Percentiles rank a stretch among this genome's conserved stretches.
These are phyloP conservation scores for Coemansia sp. DNA, from an alignment of 192 early-diverging fungal genomes.

Conservation along the genomic window DNA sequence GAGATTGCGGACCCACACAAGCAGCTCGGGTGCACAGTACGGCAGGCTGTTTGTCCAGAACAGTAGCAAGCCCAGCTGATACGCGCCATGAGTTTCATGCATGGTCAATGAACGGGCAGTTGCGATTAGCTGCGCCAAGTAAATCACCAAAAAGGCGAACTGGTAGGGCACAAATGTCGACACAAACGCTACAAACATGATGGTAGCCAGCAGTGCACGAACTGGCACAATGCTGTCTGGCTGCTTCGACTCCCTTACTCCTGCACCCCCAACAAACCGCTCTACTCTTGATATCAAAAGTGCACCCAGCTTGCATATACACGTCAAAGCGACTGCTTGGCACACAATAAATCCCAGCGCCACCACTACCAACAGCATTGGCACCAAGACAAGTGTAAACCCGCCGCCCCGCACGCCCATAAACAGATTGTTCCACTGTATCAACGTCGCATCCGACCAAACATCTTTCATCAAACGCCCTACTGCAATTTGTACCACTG, in stretches of 20 bases:
- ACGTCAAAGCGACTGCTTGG: conserved; percentile 25
- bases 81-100: conserved; percentile 20
- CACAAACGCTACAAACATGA: conserved; percentile 57
- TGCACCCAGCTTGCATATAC: conserved; percentile 1
- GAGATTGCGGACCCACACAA: conserved; percentile 79
- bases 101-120: conserved; percentile 48
- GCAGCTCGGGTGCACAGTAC: conserved; percentile 69
- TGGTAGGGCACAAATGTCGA: conserved; percentile 69
- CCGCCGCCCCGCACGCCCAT: conserved; percentile 46
- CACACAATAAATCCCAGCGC: conserved; percentile 39
- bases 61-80: conserved; percentile 65
- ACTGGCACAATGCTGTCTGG: neutral
- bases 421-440: conserved; percentile 43
- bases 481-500: conserved; percentile 28
- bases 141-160: conserved; percentile 68
- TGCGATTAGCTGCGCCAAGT: conserved; percentile 57
- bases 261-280: neutral
- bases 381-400: conserved; percentile 21
- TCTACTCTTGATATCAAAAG: neutral
- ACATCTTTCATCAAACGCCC: conserved; percentile 8
- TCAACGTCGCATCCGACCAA: conserved; percentile 25
- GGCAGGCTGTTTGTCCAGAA: conserved; percentile 70
- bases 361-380: conserved; percentile 25
- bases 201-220: conserved; percentile 27
- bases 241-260: neutral